Evolutionary conservation across 2,329 filamentous ascomycete species (phyloP).

Genomic region (Epichloe sp.): DNA sequence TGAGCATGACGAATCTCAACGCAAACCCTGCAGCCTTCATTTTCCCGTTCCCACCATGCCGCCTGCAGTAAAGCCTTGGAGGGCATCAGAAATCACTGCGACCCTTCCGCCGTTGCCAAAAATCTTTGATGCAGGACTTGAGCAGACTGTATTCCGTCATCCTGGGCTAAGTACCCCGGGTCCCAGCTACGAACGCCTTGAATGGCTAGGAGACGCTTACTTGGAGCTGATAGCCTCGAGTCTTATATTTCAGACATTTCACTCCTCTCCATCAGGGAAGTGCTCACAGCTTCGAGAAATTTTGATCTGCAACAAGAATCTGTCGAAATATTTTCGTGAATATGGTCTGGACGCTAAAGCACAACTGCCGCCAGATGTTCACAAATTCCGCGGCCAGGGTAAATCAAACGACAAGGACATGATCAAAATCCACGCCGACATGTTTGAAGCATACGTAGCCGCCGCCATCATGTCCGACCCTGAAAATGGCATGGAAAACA

Average conservation of each 20-base stretch:
- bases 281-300: slow-evolving; percentile 65
- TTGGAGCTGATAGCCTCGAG: slow-evolving; percentile 64
- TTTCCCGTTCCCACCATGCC: slow-evolving; percentile 7
- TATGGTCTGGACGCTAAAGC: slow-evolving; percentile 61
- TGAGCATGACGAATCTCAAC: not conserved
- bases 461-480: slow-evolving; percentile 60
- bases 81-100: slow-evolving; percentile 32
- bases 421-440: slow-evolving; percentile 67
- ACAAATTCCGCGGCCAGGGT: slow-evolving; percentile 14
- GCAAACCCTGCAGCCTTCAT: not conserved
- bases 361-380: slow-evolving; percentile 36
- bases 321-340: slow-evolving; percentile 52
- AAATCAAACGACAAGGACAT: slow-evolving; percentile 35
- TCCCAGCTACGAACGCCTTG: slow-evolving; percentile 61
- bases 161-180: slow-evolving; percentile 26
- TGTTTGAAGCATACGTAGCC: slow-evolving; percentile 85
- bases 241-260: slow-evolving; percentile 63
- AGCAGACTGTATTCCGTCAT: slow-evolving; percentile 55
- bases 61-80: slow-evolving; percentile 31
- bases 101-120: slow-evolving; percentile 45
- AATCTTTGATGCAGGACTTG: slow-evolving; percentile 45
- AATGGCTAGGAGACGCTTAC: slow-evolving; percentile 82
- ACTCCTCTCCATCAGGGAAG: slow-evolving; percentile 49
- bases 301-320: slow-evolving; percentile 67
- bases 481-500: slow-evolving; percentile 44